Base-by-base conservation (phyloP, 805 yeast genomes). In the Yamadazyma sp. region DNA sequence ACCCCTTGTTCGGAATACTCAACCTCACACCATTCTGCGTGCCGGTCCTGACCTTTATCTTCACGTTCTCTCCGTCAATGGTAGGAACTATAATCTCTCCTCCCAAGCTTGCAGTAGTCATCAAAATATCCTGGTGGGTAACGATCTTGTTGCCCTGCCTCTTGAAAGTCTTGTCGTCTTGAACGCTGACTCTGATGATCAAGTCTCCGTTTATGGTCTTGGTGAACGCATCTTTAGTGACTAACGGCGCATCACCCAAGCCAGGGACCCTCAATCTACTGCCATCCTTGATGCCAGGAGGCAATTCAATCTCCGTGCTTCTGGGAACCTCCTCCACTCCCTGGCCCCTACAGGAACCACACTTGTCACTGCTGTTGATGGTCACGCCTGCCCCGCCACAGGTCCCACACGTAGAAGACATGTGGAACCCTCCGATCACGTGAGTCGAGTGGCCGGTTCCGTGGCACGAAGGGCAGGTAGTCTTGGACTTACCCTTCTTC, bases 51-150 rank as follows among this genome's bases (percentile, higher is more conserved):
- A 93, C 82, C 60, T 80, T 86, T 39, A 93, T 63, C 59, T 88
- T 84, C 35, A 95, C 67, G 23, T 73, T 73, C 27, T 75, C 75
- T 4, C 95, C 97, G 46, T 80, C 87, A 18, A 93, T 75, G 0
- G 99, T 91, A 22, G 98, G 98, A n/a, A 93, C 77, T 33, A 83
- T 78, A 15, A 93, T 75, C 30, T 78, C 80, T 25, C 99, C 99
- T 44, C 99, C 99, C 30, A 93, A 70, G 0, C 96, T 89, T 1
- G 99, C 99, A 0, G 99, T 93, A 1, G 99, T 93, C 80, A 88
- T 84, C 32, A 93, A 84, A 36, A 93, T 80, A 29, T 79, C 78
- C 32, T 81, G 78, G 18, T 72, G 70, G 53, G 78, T 75, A 40
- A 84, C 59, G 41, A 93, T 72, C 52, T 86, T 82, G 47, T 77